These are phyloP conservation scores for Xylaria sp. DNA, from an alignment of 2,329 filamentous ascomycete species.

Conservation along the genomic window DNA sequence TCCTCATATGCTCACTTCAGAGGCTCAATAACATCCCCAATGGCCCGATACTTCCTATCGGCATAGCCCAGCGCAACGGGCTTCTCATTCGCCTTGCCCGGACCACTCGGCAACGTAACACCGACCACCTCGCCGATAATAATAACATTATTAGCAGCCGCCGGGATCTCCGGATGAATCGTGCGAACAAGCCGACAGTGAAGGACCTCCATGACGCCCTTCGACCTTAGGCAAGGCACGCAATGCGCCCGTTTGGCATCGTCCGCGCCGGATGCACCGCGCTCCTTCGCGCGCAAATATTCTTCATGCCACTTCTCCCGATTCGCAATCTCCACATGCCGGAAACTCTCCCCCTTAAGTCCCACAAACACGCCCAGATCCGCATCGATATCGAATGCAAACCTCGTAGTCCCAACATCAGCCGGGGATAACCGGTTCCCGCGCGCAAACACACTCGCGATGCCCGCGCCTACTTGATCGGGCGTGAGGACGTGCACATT, in stretches of 20 bases:
- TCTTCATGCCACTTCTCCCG: slow-evolving; percentile 15
- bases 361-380: slow-evolving; percentile 16
- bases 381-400: slow-evolving; percentile 12
- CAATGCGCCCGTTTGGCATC: neutral
- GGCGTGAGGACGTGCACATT: slow-evolving; percentile 52
- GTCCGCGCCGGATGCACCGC: neutral
- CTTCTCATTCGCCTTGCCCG: neutral
- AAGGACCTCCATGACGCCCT: slow-evolving; percentile 11
- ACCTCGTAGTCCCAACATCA: neutral
- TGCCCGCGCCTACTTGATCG: slow-evolving; percentile 41
- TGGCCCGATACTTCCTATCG: slow-evolving; percentile 13
- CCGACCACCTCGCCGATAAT: slow-evolving; percentile 17
- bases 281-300: slow-evolving; percentile 11
- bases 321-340: slow-evolving; percentile 12
- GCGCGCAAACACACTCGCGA: slow-evolving; percentile 49
- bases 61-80: slow-evolving; percentile 15
- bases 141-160: slow-evolving; percentile 14
- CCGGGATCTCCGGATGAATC: slow-evolving; percentile 11
- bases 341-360: slow-evolving; percentile 5
- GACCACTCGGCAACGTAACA: slow-evolving; percentile 1
- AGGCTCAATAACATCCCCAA: slow-evolving; percentile 6
- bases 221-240: slow-evolving; percentile 10
- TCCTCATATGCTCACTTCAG: neutral
- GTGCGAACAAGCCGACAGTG: slow-evolving; percentile 14
- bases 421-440: slow-evolving; percentile 36